Evolutionary conservation across 2,329 filamentous ascomycete species (phyloP).

Genomic region (Grosmannia serpens): DNA sequence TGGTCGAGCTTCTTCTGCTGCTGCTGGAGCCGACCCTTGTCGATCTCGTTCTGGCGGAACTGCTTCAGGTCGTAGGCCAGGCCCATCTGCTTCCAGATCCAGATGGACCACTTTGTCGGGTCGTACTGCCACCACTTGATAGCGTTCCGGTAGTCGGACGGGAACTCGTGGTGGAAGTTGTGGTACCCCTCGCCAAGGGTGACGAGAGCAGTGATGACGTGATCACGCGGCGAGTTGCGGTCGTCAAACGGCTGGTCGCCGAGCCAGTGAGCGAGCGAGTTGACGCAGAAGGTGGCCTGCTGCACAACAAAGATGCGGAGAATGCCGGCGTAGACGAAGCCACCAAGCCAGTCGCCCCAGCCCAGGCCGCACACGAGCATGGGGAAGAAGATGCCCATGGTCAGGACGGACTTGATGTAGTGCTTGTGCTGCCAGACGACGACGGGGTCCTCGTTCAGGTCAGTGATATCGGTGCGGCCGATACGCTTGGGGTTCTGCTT

Average conservation of each 20-base stretch:
- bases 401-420: conserved; percentile 68
- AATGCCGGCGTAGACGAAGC: conserved; percentile 76
- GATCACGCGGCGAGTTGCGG: conserved; percentile 81
- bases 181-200: conserved; percentile 81
- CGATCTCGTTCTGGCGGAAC: conserved; percentile 85
- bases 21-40: conserved; percentile 83
- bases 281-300: conserved; percentile 89
- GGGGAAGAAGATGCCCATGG: conserved; percentile 68
- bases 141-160: conserved; percentile 84
- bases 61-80: conserved; percentile 81
- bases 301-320: conserved; percentile 83
- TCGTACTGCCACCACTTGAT: conserved; percentile 89
- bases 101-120: conserved; percentile 84
- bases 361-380: conserved; percentile 63
- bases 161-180: conserved; percentile 95
- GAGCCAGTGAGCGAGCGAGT: conserved; percentile 82
- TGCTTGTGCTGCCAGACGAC: conserved; percentile 83
- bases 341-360: conserved; percentile 73
- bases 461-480: conserved; percentile 78
- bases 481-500: conserved; percentile 88
- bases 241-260: conserved; percentile 89
- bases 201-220: conserved; percentile 73
- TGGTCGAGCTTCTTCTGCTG: conserved; percentile 87
- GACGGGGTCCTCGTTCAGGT: conserved; percentile 75
- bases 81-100: conserved; percentile 71